These are phyloP conservation scores for Penicillium cataractarum DNA, from an alignment of 495 filamentous ascomycete genomes.

Conservation along the genomic window DNA sequence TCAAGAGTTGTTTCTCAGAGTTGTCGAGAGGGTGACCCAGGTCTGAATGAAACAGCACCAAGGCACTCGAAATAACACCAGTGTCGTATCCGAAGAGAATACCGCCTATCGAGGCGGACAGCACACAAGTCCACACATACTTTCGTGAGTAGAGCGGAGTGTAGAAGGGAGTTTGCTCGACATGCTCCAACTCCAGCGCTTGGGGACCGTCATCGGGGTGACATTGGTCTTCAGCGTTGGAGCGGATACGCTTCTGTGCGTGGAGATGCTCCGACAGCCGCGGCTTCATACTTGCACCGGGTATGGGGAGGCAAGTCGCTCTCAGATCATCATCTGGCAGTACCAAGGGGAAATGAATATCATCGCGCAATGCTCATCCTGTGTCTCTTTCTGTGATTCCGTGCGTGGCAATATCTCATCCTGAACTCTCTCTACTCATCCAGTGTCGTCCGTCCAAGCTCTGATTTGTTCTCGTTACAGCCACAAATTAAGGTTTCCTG, in stretches of 20 bases:
- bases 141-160: background rate
- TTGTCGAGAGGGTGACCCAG: background rate
- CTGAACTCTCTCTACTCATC: background rate
- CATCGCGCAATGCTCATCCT: background rate
- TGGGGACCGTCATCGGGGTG: background rate
- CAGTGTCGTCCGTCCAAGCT: background rate
- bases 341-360: background rate
- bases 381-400: background rate
- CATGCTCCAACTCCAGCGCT: background rate
- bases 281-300: background rate
- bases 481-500: background rate
- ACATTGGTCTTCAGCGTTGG: background rate
- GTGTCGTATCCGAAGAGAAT: background rate
- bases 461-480: background rate
- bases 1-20: background rate
- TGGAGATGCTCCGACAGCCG: background rate
- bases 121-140: background rate
- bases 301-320: background rate
- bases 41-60: background rate
- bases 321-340: background rate
- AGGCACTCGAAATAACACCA: background rate
- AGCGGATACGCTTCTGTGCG: background rate
- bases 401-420: background rate
- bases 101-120: background rate
- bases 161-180: background rate